Evolutionary conservation across 2,329 filamentous ascomycete species (phyloP).

Genomic region (Simplicillium sp.): DNA sequence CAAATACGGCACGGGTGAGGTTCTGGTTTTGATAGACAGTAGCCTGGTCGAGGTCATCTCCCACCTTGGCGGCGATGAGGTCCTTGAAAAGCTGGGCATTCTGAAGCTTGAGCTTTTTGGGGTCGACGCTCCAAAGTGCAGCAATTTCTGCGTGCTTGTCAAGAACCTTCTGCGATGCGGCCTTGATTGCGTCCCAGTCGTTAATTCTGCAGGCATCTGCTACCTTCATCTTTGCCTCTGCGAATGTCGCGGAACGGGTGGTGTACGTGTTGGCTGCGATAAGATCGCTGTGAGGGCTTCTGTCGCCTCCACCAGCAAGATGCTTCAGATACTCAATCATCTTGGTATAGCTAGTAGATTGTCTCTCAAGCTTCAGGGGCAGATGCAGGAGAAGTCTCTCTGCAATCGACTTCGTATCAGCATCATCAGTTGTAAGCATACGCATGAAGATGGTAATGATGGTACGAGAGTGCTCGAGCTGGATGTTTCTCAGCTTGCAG

Average conservation of each 20-base stretch:
- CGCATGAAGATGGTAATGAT: constrained; percentile 10
- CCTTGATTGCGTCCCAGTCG: constrained; percentile 7
- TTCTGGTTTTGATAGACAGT: neutral
- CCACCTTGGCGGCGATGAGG: constrained; percentile 2
- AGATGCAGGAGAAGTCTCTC: constrained; percentile 5
- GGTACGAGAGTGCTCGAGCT: constrained; percentile 10
- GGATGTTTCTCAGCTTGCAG: constrained; percentile 10
- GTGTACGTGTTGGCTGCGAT: constrained; percentile 8
- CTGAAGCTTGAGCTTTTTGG: constrained; percentile 3
- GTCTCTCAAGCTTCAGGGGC: constrained; percentile 6
- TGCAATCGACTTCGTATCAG: constrained; percentile 3
- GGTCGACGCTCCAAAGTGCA: constrained; percentile 4
- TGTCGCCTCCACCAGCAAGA: constrained; percentile 7
- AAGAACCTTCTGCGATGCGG: constrained; percentile 4
- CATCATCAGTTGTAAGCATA: constrained; percentile 6
- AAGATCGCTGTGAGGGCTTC: constrained; percentile 3
- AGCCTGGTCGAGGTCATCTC: neutral
- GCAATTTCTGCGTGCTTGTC: constrained; percentile 5
- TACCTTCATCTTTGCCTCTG: constrained; percentile 6
- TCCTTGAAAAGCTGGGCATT: constrained; percentile 4
- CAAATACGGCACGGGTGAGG: constrained; percentile 1
- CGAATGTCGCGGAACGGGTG: constrained; percentile 9
- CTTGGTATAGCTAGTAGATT: constrained; percentile 7
- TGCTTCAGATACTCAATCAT: constrained; percentile 8
- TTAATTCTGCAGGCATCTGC: constrained; percentile 3